Evolutionary conservation across 306 rosid species (phyloP).

Genomic region (Glycine latifolia): DNA sequence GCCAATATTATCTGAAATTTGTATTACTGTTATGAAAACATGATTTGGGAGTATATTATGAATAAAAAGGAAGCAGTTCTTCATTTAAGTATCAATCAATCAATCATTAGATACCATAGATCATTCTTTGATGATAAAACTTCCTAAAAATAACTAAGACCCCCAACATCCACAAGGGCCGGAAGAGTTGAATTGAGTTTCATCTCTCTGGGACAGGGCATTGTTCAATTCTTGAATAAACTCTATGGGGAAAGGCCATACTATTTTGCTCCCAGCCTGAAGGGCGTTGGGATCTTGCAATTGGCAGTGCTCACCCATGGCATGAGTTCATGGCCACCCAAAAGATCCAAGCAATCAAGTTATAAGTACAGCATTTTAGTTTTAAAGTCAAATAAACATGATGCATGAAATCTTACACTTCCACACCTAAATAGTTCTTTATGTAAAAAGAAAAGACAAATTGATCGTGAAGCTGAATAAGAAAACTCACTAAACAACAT

Average conservation of each 20-base stretch:
- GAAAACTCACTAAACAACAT: slow-evolving; percentile 19
- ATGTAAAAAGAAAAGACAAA: not conserved
- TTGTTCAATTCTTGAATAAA: not conserved
- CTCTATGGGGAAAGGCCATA: not conserved
- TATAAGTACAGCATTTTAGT: slow-evolving; percentile 25
- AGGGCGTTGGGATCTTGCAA: not conserved
- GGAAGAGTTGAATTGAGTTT: not conserved
- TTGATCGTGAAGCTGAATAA: not conserved
- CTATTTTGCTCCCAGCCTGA: not conserved
- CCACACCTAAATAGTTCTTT: not conserved
- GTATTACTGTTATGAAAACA: slow-evolving; percentile 1
- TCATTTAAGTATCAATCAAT: slow-evolving; percentile 15
- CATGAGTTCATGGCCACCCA: not conserved
- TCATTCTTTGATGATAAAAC: not conserved
- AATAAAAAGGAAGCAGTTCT: slow-evolving; percentile 4
- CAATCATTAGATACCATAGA: slow-evolving; percentile 15
- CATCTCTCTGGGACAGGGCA: not conserved
- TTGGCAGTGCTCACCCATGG: not conserved
- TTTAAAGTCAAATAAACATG: slow-evolving; percentile 27
- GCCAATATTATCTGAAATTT: slow-evolving; percentile 36
- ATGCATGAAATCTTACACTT: not conserved
- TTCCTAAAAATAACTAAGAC: not conserved
- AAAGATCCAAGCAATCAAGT: slow-evolving; percentile 27
- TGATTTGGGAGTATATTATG: not conserved
- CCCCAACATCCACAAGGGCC: not conserved